Conservation (phyloP, 1,284 basidiomycete genomes). For the Neotropicomus parvogracilis region DNA sequence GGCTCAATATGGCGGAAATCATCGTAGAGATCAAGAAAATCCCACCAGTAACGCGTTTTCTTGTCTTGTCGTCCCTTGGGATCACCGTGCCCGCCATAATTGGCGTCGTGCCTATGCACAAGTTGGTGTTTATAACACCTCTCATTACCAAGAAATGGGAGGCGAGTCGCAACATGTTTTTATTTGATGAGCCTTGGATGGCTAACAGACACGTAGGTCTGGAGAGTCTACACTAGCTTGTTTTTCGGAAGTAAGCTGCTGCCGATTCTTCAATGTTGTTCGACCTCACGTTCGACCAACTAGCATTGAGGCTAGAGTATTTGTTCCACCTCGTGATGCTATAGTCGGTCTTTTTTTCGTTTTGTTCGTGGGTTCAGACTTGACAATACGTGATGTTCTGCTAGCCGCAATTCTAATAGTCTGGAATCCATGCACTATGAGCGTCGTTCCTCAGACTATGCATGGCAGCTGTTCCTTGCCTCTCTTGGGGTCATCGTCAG, state of each 20-base stretch:
- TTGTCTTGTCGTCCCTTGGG: conserved; percentile 58
- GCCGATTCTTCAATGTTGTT: neutral
- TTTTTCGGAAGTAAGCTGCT: conserved; percentile 64
- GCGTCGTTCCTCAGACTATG: conserved; percentile 63
- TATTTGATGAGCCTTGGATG: conserved; percentile 4
- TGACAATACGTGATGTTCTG: neutral
- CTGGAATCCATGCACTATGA: conserved; percentile 63
- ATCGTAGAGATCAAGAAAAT: conserved; percentile 72
- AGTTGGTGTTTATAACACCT: conserved; percentile 53
- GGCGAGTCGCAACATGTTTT: conserved; percentile 39
- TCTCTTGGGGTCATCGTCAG: conserved; percentile 58
- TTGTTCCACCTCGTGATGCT: conserved; percentile 76
- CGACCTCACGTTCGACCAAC: neutral
- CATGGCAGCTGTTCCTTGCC: conserved; percentile 68
- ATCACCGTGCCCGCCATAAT: conserved; percentile 63
- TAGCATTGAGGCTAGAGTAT: conserved; percentile 57
- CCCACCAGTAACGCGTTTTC: conserved; percentile 78
- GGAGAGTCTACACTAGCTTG: conserved; percentile 76
- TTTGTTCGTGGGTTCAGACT: neutral
- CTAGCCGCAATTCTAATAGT: conserved; percentile 59
- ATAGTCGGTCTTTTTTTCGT: conserved; percentile 54
- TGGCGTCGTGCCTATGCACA: conserved; percentile 53
- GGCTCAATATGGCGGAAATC: conserved; percentile 33
- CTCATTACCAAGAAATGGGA: conserved; percentile 48
- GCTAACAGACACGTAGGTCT: conserved; percentile 47